Conservation (phyloP, 352 stramenopile species). For the Pythium sp. region DNA sequence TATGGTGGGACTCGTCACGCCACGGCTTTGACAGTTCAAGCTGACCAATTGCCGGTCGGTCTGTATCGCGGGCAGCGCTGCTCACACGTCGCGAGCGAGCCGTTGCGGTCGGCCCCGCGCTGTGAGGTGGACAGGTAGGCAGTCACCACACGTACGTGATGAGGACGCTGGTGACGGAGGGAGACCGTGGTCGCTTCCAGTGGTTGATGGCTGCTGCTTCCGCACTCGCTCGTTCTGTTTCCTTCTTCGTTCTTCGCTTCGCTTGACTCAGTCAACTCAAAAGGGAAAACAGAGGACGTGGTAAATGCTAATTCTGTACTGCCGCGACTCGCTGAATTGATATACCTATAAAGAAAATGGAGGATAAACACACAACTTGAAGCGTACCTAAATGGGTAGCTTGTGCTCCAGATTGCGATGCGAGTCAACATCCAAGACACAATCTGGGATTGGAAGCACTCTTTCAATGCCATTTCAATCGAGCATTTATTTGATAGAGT, state of each 20-base stretch:
- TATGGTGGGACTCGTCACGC: not conserved
- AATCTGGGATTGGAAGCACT: no score
- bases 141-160: no score
- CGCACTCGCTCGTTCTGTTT: not conserved
- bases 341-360: not conserved
- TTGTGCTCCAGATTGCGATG: no score
- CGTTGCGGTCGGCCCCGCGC: not conserved
- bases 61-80: not conserved
- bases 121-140: not conserved
- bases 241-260: not conserved
- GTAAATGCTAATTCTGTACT: not conserved
- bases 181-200: no score
- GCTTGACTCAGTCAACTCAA: not conserved
- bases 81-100: not conserved
- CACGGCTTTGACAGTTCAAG: not conserved
- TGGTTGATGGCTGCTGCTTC: not conserved
- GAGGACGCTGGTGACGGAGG: not conserved
- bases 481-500: no score
- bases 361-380: not conserved
- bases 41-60: not conserved
- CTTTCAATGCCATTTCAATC: no score
- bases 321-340: not conserved
- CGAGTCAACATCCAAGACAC: no score
- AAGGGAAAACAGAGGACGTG: not conserved
- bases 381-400: not conserved